These are phyloP conservation scores for Dimargaris xerosporica DNA, from an alignment of 192 early-diverging fungal species.

Conservation along the genomic window DNA sequence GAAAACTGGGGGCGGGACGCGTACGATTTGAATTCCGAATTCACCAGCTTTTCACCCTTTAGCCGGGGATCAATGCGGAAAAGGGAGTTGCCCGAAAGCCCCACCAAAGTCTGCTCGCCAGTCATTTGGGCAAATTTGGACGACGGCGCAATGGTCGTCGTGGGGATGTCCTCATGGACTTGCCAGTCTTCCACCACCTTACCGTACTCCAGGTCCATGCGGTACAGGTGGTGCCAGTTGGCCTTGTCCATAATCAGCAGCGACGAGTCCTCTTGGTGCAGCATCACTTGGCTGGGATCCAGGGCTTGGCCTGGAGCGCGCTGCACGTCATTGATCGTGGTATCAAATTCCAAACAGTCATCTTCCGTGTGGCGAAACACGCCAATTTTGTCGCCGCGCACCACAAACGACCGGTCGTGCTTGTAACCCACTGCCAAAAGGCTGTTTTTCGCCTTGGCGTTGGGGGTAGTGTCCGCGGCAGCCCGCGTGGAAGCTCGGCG, in stretches of 20 bases:
- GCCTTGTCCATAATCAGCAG: conserved; percentile 60
- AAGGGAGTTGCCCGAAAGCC: conserved; percentile 64
- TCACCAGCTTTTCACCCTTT: conserved; percentile 49
- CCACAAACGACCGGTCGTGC: conserved; percentile 76
- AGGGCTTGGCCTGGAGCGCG: conserved; percentile 41
- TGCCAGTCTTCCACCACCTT: conserved; percentile 92
- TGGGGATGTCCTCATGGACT: conserved; percentile 56
- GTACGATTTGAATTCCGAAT: conserved; percentile 54
- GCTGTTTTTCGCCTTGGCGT: conserved; percentile 41
- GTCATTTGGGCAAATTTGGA: conserved; percentile 70
- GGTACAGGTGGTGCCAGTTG: conserved; percentile 58
- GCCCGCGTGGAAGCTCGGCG: conserved; percentile 6
- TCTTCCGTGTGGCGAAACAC: conserved; percentile 67
- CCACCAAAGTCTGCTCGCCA: conserved; percentile 56
- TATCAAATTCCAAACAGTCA: conserved; percentile 57
- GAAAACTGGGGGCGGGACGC: conserved; percentile 52
- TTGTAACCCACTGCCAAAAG: conserved; percentile 74
- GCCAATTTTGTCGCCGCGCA: conserved; percentile 78
- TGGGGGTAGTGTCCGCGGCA: background rate
- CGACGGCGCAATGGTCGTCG: conserved; percentile 50
- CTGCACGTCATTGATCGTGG: conserved; percentile 62
- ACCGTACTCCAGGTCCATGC: conserved; percentile 83
- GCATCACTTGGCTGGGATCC: conserved; percentile 60
- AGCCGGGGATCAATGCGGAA: conserved; percentile 84
- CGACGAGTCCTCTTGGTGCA: conserved; percentile 73